Evolutionary conservation across 306 rosid species (phyloP), one percentile per base, ranked within the genome.

Genomic region (Rosa multiflora): DNA sequence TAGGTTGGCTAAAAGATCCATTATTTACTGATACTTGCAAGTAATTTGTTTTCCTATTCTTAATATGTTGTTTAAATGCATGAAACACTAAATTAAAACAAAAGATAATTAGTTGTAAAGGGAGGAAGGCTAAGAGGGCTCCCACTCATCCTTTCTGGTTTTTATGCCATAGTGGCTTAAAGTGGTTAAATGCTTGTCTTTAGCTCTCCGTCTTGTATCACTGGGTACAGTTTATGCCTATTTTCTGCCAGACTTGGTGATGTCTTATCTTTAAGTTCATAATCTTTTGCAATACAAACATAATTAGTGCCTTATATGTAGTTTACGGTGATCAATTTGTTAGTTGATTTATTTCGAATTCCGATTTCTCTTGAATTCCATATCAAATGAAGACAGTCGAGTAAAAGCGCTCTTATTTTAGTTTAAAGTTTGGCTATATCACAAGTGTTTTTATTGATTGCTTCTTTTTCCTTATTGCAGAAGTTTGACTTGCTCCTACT

Each of bases 401-500:
- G 55, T 46, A 62, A 26, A 75, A 15, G 12, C 6, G n/a, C 8
- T 32, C 43, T 73, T 56, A 35, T 26, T 39, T 70, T 0, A 17
- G 47, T 67, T 66, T 4, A 18, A 40, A 46, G 2, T 63, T 7
- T 14, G 70, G 44, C 13, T 48, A 49, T 10, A n/a, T 59, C 35
- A 56, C 29, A 14, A 67, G 17, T 68, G 53, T 37, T 40, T 51
- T 32, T 63, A 66, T 73, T 85, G 46, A 87, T 73, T 73, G 66
- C 73, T 71, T 72, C 47, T 76, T 84, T 78, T 82, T 74, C 72
- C 42, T 75, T 77, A 66, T 89, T 86, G 91, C 98, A 96, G 99
- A 89, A 82, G 75, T 61, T 85, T 94, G 86, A 90, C 83, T 17
- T 93, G 99, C 89, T 51, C 88, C 82, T 93, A 91, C 87, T 96